Evolutionary conservation across 208 protist species (phyloP), one percentile per base, ranked within the genome.

Genomic region (Leptomonas pyrrhocoris): DNA sequence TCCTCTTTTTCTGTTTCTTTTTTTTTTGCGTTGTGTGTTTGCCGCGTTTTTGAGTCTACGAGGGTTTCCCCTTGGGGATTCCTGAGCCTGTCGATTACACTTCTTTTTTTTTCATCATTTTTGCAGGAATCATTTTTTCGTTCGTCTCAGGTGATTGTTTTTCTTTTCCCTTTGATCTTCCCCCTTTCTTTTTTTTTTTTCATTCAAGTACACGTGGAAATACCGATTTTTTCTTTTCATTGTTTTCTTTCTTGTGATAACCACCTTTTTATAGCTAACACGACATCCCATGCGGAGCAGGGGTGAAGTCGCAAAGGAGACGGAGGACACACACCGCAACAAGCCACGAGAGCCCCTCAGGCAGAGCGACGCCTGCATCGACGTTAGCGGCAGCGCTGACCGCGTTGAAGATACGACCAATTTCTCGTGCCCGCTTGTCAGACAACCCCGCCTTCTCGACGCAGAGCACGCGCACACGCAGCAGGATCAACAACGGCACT

Each of bases 141-240:
- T 45, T 38, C 59, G 0, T 11, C 4, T 23, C 12, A 42, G 11
- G 38, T 23, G 21, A 2, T 53, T 53, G 45, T 23, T 51, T 38
- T 13, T 19, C 34, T 25, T 38, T 31, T 58, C 15, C 16, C 12
- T 46, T 23, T 46, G 12, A 3, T 19, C 54, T 27, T 25, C 11
- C 16, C 65, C 45, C 50, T 50, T 42, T 16, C 38, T 73, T 54
- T 67, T 79, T 55, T 66, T 57, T 61, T 5, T 67, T 62, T 59
- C 42, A 18, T 54, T 55, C 7, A 38, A 38, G 34, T 38, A 12
- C 9, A 38, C 34, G 34, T 63, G 55, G 49, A 48, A 38, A n/a
- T 65, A 34, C 34, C 43, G 23, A n/a, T 42, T 56, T 12, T 6
- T 55, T 28, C n/a, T 21, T 21, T 36, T n/a, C 34, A 30, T 34